Evolutionary conservation across 176 grass and related monocot genomes (phyloP).

Genomic region (Phoenix roebelenii): DNA sequence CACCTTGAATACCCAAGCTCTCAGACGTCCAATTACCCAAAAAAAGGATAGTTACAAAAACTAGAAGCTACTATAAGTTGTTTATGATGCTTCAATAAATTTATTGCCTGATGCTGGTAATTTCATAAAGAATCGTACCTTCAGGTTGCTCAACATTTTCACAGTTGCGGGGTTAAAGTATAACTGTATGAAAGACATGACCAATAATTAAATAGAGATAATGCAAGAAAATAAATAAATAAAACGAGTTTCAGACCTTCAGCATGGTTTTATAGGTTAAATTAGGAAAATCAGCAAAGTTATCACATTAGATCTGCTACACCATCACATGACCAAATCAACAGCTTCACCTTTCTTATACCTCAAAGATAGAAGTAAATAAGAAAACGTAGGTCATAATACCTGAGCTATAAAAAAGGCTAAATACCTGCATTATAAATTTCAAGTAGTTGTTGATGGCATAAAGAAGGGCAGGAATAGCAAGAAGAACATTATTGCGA

Average conservation of each 20-base stretch:
- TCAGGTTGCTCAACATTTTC: conserved; percentile 96
- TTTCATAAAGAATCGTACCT: conserved; percentile 31
- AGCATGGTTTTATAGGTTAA: background rate
- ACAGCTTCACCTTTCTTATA: background rate
- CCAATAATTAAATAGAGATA: conserved; percentile 21
- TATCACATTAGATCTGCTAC: too few relatives aligned
- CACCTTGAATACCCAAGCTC: too few relatives aligned
- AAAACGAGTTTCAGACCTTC: background rate
- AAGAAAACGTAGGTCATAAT: too few relatives aligned
- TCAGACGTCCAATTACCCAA: too few relatives aligned
- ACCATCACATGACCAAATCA: background rate
- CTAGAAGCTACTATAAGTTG: too few relatives aligned
- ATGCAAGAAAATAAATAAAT: too few relatives aligned
- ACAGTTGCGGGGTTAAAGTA: conserved; percentile 97
- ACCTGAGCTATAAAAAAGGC: background rate
- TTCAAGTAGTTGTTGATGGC: conserved; percentile 98
- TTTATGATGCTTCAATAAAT: too few relatives aligned
- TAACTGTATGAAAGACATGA: conserved; percentile 51
- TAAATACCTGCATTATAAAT: conserved; percentile 95
- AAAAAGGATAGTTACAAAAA: too few relatives aligned
- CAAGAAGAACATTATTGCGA: conserved; percentile 86
- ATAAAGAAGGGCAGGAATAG: conserved; percentile 91
- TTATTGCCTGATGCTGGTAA: background rate
- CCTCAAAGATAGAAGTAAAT: too few relatives aligned
- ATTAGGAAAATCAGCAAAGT: background rate